Base-by-base conservation (phyloP, 805 yeast genomes). In the Candida tammaniensis region DNA sequence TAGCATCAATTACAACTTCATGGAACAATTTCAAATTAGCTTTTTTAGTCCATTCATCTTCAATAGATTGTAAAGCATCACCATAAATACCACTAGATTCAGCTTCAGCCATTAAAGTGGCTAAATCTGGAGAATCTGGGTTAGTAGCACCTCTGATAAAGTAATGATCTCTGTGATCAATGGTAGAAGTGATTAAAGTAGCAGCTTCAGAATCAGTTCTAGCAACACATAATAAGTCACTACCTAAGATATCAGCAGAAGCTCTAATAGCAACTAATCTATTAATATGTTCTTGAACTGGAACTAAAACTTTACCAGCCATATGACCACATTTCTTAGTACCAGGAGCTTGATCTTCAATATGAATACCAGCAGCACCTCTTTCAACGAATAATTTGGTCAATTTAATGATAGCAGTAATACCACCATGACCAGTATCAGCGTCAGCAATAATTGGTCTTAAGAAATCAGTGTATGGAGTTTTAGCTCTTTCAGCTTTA, bases 151-250 rank as follows among this genome's bases (percentile, higher is more conserved):
- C 98, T 48, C 83, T 78, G 51, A 91, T 72, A 61, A 86, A 91
- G 68, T 82, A 87, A 61, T 91, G 98, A 64, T 91, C 98, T 63
- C 98, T 79, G 65, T 74, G 79, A 64, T 91, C 98, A 54, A 91
- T 89, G 35, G 97, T 84, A 14, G 96, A 86, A 41, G 96, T 86
- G 57, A 91, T 72, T 57, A 91, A 75, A 35, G 97, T 91, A 30
- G 97, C 98, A 47, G 96, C 97, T 70, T 91, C 98, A 36, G 96
- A 86, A 64, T 91, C 98, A 24, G 97, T 88, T 71, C 98, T 81
- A 33, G 97, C 97, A 53, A 91, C 94, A 46, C 82, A 76, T 45
- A 91, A 67, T 56, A 91, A 74, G 55, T 88, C 88, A 27, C 88
- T 76, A 33, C 95, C 93, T 67, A 86, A 79, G 43, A 89, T 84